Percentiles rank a stretch among this genome's conserved stretches.
Evolutionary conservation across 805 yeast species (phyloP).

Genomic region (Barnettozyma populi): DNA sequence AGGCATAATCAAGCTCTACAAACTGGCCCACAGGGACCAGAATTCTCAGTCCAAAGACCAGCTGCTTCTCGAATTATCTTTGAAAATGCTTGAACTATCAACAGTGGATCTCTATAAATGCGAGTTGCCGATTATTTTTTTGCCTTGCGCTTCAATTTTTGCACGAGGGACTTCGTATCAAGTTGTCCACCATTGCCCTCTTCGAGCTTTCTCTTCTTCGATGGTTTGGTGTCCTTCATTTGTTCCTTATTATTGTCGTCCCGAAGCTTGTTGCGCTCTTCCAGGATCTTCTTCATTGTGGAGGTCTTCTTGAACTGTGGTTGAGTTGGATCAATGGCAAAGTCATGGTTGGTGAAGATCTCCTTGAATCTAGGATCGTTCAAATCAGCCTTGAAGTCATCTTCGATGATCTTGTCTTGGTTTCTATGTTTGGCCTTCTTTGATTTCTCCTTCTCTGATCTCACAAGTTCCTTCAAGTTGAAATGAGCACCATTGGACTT

Average conservation of each 20-base stretch:
- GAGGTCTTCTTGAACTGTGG: slow-evolving; percentile 87
- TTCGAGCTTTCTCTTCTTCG: slow-evolving; percentile 12
- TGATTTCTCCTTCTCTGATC: slow-evolving; percentile 61
- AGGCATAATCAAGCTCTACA: background rate
- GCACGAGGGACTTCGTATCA: slow-evolving; percentile 9
- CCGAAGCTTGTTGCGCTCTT: slow-evolving; percentile 61
- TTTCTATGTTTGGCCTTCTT: slow-evolving; percentile 43
- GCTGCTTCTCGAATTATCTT: background rate
- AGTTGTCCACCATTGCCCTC: background rate
- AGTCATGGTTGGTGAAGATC: slow-evolving; percentile 78
- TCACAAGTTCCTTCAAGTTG: slow-evolving; percentile 70
- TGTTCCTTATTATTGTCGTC: slow-evolving; percentile 11
- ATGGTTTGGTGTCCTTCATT: slow-evolving; percentile 11
- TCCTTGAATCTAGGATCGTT: slow-evolving; percentile 82
- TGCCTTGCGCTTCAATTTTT: slow-evolving; percentile 10
- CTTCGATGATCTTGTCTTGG: slow-evolving; percentile 47
- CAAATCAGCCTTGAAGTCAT: slow-evolving; percentile 61
- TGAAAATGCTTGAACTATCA: background rate
- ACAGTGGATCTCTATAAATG: background rate
- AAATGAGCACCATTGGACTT: slow-evolving; percentile 52
- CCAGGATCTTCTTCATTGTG: slow-evolving; percentile 78
- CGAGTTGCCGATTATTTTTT: background rate
- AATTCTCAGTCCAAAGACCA: too few relatives aligned
- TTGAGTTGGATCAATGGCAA: slow-evolving; percentile 89
- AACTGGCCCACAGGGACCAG: too few relatives aligned